These are phyloP conservation scores for Hypoxylon subgilvum DNA, from an alignment of 495 filamentous ascomycete species.

Conservation along the genomic window DNA sequence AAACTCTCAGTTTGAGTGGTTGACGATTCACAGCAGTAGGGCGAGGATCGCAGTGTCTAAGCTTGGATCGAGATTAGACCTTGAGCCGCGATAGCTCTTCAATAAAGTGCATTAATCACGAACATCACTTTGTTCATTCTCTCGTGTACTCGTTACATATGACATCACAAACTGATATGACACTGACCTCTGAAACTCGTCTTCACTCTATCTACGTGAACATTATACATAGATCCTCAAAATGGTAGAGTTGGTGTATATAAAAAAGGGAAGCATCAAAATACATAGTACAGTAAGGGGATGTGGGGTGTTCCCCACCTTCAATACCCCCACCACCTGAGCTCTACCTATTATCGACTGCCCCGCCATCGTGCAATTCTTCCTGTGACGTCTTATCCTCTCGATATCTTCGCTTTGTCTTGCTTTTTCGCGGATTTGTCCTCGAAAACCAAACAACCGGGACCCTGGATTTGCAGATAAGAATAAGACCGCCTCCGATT, in stretches of 20 bases:
- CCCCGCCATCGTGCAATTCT: conserved; percentile 32
- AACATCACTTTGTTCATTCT: neutral
- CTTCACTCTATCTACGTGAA: no score
- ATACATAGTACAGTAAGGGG: neutral
- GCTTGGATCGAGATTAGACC: neutral
- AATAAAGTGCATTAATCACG: neutral
- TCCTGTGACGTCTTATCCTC: conserved; percentile 38
- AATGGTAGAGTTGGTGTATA: neutral
- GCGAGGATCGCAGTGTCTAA: neutral
- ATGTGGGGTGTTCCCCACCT: conserved; percentile 25
- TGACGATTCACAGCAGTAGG: neutral
- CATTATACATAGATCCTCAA: no score
- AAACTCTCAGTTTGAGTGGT: neutral
- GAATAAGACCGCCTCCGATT: neutral
- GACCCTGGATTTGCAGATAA: neutral
- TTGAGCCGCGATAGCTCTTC: neutral
- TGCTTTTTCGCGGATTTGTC: no score
- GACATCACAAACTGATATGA: no score
- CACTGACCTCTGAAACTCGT: no score
- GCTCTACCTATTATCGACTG: conserved; percentile 30
- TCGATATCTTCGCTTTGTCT: neutral
- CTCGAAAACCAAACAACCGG: conserved; percentile 2
- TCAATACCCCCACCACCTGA: neutral
- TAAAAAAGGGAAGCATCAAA: neutral
- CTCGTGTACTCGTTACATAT: no score